These are phyloP conservation scores for Nasturtium officinale DNA, from an alignment of 345 rosid species.

Conservation along the genomic window DNA sequence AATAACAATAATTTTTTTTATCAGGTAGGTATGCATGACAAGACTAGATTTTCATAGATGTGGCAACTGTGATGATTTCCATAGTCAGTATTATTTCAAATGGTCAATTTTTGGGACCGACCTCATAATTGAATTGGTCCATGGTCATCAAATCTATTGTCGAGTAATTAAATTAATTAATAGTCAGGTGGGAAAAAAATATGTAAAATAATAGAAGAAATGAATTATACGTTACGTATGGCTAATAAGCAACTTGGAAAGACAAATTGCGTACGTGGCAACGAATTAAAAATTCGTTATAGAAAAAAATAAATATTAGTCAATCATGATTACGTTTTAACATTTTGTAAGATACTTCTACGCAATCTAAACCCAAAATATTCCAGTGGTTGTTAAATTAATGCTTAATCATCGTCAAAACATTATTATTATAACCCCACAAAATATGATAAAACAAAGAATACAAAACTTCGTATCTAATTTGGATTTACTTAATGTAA, in stretches of 20 bases:
- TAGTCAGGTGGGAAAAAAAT: neutral
- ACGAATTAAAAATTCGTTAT: neutral
- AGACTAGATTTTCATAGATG: neutral
- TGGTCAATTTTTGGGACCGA: conserved; percentile 34
- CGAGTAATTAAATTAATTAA: neutral
- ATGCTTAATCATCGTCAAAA: neutral
- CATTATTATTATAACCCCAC: no score
- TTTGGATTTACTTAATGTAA: neutral
- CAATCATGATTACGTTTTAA: neutral
- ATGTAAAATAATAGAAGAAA: neutral
- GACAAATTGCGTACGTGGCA: conserved; percentile 18
- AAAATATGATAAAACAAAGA: neutral
- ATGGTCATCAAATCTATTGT: conserved; percentile 17
- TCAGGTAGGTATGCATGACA: conserved; percentile 4
- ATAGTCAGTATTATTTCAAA: neutral
- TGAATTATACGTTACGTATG: conserved; percentile 4
- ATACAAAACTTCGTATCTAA: neutral
- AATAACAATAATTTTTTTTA: neutral
- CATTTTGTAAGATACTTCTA: neutral
- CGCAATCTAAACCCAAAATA: neutral
- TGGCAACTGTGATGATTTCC: neutral
- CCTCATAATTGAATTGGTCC: conserved; percentile 6
- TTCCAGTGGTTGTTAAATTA: neutral
- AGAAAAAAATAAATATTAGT: neutral
- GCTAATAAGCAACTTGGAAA: conserved; percentile 8